Conservation (phyloP, 805 yeast species). For the Metschnikowia arizonensis region DNA sequence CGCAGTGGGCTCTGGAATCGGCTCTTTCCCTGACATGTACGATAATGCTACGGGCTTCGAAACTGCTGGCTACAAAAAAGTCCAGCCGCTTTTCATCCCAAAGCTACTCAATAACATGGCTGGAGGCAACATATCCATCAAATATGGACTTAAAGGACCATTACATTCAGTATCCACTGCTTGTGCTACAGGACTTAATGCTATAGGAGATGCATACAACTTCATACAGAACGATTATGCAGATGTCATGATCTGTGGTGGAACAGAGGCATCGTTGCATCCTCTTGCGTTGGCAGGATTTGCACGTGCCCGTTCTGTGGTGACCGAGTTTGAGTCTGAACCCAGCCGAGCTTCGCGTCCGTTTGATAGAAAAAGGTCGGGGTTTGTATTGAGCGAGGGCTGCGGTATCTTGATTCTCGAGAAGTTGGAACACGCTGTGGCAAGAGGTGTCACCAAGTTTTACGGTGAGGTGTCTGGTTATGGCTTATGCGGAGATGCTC, state of each 20-base stretch:
- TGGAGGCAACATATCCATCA: conserved; percentile 83
- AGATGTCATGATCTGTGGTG: conserved; percentile 90
- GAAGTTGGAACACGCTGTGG: conserved; percentile 66
- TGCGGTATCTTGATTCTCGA: conserved; percentile 79
- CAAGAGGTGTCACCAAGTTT: conserved; percentile 52
- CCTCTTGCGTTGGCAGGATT: conserved; percentile 89
- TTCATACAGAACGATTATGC: conserved; percentile 77
- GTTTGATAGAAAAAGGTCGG: conserved; percentile 71
- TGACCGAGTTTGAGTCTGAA: conserved; percentile 54
- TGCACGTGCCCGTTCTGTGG: conserved; percentile 80
- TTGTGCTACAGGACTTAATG: conserved; percentile 93
- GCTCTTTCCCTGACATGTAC: conserved; percentile 71
- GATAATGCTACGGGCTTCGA: conserved; percentile 55
- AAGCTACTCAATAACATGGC: conserved; percentile 87
- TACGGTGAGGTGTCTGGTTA: conserved; percentile 84
- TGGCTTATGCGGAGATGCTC: conserved; percentile 88
- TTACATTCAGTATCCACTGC: conserved; percentile 89
- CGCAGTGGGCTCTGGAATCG: conserved; percentile 91
- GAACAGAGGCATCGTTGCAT: conserved; percentile 81
- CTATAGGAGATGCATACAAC: conserved; percentile 88
- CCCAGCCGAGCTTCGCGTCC: conserved; percentile 79
- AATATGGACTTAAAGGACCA: conserved; percentile 75
- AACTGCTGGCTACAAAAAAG: conserved; percentile 51
- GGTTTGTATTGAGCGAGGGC: conserved; percentile 94
- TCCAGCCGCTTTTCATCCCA: conserved; percentile 86